A percentile compares a stretch with the other conserved stretches of the same genome.
Conservation (phyloP, 192 early-diverging fungal genomes). For the Coemansia erecta region DNA sequence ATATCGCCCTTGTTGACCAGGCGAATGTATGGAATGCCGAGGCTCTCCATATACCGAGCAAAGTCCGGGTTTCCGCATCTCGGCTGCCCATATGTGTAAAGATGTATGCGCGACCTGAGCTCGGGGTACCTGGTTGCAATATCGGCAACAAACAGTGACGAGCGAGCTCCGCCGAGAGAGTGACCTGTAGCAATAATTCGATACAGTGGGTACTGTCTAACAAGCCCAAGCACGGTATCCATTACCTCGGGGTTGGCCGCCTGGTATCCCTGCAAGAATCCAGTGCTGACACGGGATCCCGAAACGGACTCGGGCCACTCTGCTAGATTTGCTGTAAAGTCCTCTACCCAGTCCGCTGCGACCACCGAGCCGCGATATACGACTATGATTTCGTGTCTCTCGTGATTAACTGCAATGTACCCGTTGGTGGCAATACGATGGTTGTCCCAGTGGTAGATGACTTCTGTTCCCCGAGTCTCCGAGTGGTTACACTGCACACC, state of each 20-base stretch:
- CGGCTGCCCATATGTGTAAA: conserved; percentile 43
- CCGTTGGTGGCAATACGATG: conserved; percentile 15
- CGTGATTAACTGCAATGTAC: conserved; percentile 27
- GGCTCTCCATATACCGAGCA: conserved; percentile 25
- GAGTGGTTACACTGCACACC: conserved; percentile 21
- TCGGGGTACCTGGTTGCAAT: conserved; percentile 13
- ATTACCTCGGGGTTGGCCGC: conserved; percentile 8
- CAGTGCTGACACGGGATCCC: conserved; percentile 22
- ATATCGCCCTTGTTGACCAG: conserved; percentile 41
- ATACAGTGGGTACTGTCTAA: conserved; percentile 26
- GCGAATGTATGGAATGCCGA: conserved; percentile 16
- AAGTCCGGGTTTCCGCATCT: conserved; percentile 37
- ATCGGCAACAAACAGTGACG: conserved; percentile 38
- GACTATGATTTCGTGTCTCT: conserved; percentile 16
- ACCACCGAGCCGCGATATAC: conserved; percentile 24
- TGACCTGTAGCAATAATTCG: conserved; percentile 33
- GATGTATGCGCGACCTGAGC: conserved; percentile 5
- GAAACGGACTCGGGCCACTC: conserved; percentile 12
- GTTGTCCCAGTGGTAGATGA: conserved; percentile 25
- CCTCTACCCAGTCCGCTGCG: conserved; percentile 17
- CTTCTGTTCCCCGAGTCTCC: conserved; percentile 18
- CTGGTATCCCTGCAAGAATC: conserved; percentile 33
- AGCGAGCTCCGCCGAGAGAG: conserved; percentile 41
- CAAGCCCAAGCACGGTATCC: conserved; percentile 6
- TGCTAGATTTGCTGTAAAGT: conserved; percentile 1